These are phyloP conservation scores for Azolla pinnata DNA, from an alignment of 75 land plant species.

Conservation along the genomic window DNA sequence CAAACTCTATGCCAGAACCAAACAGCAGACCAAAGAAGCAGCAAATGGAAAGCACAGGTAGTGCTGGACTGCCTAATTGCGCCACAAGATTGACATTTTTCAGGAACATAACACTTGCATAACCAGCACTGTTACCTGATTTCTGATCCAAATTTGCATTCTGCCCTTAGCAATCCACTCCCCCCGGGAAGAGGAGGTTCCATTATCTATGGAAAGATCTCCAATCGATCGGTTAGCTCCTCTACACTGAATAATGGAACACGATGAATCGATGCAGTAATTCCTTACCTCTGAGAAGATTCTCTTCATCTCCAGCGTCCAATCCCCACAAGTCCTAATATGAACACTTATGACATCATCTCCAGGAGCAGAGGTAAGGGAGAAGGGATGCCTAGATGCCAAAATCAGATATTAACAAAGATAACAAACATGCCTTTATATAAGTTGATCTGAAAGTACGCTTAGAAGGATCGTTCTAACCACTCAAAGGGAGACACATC, in stretches of 20 bases:
- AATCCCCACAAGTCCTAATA: conserved; percentile 48
- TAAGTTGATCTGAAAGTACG: background rate
- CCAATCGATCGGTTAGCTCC: background rate
- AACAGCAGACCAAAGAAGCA: too few species aligned
- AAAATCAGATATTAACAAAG: background rate
- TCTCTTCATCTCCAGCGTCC: conserved; percentile 31
- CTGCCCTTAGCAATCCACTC: conserved; percentile 63
- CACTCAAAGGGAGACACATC: conserved; percentile 21
- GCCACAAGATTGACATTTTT: too few species aligned
- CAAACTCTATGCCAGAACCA: too few species aligned
- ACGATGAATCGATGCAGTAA: background rate
- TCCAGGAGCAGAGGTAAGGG: conserved; percentile 47
- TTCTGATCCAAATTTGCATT: conserved; percentile 6
- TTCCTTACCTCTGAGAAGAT: conserved; percentile 35
- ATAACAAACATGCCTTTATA: background rate
- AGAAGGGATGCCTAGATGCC: conserved; percentile 50
- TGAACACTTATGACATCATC: conserved; percentile 50
- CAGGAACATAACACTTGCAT: too few species aligned
- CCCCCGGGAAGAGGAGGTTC: conserved; percentile 39
- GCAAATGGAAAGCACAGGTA: too few species aligned
- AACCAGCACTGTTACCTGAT: background rate
- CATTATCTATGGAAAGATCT: conserved; percentile 19
- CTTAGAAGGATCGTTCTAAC: background rate
- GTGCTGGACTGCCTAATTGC: too few species aligned
- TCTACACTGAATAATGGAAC: background rate